Percentiles rank a stretch among this genome's conserved stretches.
These are phyloP conservation scores for Raphanus sativus DNA, from an alignment of 345 rosid species.

Conservation along the genomic window DNA sequence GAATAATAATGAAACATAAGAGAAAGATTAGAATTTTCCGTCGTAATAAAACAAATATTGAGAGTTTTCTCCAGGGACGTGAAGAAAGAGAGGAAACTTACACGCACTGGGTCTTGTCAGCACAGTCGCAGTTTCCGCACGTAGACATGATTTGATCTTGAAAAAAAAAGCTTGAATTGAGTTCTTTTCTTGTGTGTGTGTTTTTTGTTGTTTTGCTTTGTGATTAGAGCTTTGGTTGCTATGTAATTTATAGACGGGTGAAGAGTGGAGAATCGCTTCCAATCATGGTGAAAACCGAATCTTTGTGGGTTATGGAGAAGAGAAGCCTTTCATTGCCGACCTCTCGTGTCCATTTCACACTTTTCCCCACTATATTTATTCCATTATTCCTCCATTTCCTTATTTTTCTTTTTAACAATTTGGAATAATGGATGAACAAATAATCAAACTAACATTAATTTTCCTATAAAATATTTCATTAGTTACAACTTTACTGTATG, in stretches of 20 bases:
- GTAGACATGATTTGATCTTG: conserved; percentile 57
- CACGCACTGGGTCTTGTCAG: conserved; percentile 78
- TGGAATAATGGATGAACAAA: not conserved
- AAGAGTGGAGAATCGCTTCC: conserved; percentile 32
- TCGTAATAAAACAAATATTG: not conserved
- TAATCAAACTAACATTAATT: not conserved
- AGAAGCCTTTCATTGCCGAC: conserved; percentile 45
- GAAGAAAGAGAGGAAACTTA: conserved; percentile 37
- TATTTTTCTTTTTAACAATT: not conserved
- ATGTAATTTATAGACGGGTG: conserved; percentile 52
- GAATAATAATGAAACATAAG: not conserved
- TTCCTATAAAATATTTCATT: too few species aligned
- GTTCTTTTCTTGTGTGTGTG: not conserved
- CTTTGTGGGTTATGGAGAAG: conserved; percentile 39
- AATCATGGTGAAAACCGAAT: conserved; percentile 21
- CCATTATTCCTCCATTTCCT: conserved; percentile 6
- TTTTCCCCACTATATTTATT: conserved; percentile 8
- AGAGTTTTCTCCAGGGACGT: not conserved
- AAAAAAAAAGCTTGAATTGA: not conserved
- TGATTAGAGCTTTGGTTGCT: conserved; percentile 14
- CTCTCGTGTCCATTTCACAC: conserved; percentile 61
- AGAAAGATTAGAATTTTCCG: too few species aligned
- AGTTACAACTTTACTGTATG: not conserved
- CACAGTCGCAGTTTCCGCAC: conserved; percentile 81
- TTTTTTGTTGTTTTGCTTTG: not conserved